Evolutionary conservation across 768 basidiomycete species (phyloP).

Genomic region (Leucocoprinus birnbaumii): DNA sequence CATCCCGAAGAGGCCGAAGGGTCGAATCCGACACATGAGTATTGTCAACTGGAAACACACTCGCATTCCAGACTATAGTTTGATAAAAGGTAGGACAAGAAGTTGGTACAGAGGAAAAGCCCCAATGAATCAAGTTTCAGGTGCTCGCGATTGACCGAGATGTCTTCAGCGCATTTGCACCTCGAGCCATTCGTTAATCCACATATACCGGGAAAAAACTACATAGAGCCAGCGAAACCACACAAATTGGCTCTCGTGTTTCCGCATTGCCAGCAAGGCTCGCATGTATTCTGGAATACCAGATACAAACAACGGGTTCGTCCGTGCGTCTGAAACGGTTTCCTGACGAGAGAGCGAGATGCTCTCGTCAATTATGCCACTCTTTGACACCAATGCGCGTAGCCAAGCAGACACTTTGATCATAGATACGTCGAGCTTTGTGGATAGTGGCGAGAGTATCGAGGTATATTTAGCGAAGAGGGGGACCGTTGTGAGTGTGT

Average conservation of each 20-base stretch:
- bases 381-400: constrained; percentile 12
- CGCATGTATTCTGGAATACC: constrained; percentile 51
- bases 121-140: too few species aligned
- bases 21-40: too few species aligned
- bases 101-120: too few species aligned
- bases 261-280: constrained; percentile 65
- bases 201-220: constrained; percentile 83
- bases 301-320: constrained; percentile 50
- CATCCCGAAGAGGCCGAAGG: too few species aligned
- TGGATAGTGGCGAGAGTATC: constrained; percentile 43
- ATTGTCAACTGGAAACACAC: too few species aligned
- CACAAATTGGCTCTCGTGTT: constrained; percentile 72
- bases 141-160: not conserved
- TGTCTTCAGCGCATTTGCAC: constrained; percentile 20
- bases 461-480: constrained; percentile 60
- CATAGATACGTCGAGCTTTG: constrained; percentile 41
- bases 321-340: not conserved
- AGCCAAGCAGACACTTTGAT: not conserved
- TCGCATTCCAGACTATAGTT: too few species aligned
- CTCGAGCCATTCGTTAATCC: constrained; percentile 83
- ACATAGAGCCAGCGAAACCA: constrained; percentile 93
- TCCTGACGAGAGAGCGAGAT: not conserved
- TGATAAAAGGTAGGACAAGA: too few species aligned
- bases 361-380: constrained; percentile 11
- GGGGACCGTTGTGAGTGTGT: constrained; percentile 59